Evolutionary conservation across 345 rosid species (phyloP), one percentile per base, ranked within the genome.

Genomic region (Eucalyptus marginata): DNA sequence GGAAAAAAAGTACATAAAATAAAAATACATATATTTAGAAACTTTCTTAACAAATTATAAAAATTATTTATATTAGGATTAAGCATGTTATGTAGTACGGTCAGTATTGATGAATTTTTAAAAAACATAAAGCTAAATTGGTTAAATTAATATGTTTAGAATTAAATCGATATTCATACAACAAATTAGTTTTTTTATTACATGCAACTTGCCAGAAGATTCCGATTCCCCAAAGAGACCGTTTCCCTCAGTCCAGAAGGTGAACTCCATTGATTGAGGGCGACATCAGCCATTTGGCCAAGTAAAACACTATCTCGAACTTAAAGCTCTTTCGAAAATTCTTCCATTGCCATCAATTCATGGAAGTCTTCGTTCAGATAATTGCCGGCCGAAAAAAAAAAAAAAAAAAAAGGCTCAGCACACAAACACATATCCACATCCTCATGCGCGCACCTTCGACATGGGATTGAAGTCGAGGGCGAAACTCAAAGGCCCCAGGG

Each of bases 81-180:
- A 36, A n/a, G n/a, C n/a, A n/a, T n/a, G n/a, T n/a, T n/a, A n/a
- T n/a, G n/a, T n/a, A n/a, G n/a, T n/a, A n/a, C n/a, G n/a, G n/a
- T n/a, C n/a, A n/a, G n/a, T n/a, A n/a, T n/a, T n/a, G n/a, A n/a
- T n/a, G n/a, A n/a, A n/a, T n/a, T n/a, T n/a, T n/a, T n/a, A n/a
- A 36, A 62, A 62, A 7, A 13, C 5, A 12, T 62, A 6, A 62
- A 13, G 1, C 0, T 62, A 62, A 62, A 62, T 62, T 3, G 16
- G 3, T 7, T 6, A n/a, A 64, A 64, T 64, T 7, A n/a, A 64
- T 13, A 64, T 13, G 0, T n/a, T n/a, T 13, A 64, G 3, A 14
- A 64, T 2, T 7, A 14, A 64, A 64, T 64, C 0, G 0, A n/a
- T 13, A n/a, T 64, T 13, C 0, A 1, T 29, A 29, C 0, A 29